Conservation (phyloP, 1,284 basidiomycete species). For the Rugosomyces carneus region DNA sequence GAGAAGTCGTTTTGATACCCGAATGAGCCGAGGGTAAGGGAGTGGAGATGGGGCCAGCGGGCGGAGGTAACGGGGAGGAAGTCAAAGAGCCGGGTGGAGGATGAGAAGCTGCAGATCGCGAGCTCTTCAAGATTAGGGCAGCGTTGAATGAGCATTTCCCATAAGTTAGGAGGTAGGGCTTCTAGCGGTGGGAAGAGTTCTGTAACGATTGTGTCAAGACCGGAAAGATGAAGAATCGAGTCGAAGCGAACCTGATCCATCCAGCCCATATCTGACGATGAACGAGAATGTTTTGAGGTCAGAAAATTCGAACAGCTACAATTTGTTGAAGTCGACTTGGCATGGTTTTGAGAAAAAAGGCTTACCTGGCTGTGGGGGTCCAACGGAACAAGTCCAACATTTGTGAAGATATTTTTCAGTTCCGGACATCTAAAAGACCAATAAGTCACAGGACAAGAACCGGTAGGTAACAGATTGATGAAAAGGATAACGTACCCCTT, state of each 20-base stretch:
- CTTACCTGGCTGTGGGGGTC: slow-evolving; percentile 26
- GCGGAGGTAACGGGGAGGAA: slow-evolving; percentile 29
- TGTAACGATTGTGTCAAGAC: slow-evolving; percentile 9
- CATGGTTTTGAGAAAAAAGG: slow-evolving; percentile 7
- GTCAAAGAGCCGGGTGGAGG: slow-evolving; percentile 33
- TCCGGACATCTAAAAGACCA: slow-evolving; percentile 29
- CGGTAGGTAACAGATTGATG: not conserved
- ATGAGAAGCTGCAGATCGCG: slow-evolving; percentile 39
- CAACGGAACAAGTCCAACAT: slow-evolving; percentile 31
- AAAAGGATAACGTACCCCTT: slow-evolving; percentile 25
- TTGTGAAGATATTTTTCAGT: slow-evolving; percentile 35
- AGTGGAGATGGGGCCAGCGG: slow-evolving; percentile 30
- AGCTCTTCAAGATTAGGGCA: slow-evolving; percentile 39
- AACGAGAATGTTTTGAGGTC: slow-evolving; percentile 37
- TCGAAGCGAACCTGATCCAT: slow-evolving; percentile 24
- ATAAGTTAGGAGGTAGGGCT: slow-evolving; percentile 31
- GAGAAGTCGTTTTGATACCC: slow-evolving; percentile 37
- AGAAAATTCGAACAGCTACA: slow-evolving; percentile 34
- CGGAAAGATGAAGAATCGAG: not conserved
- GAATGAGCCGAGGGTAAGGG: slow-evolving; percentile 39
- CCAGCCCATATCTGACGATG: slow-evolving; percentile 37
- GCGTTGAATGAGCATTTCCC: slow-evolving; percentile 38
- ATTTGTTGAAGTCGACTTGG: not conserved
- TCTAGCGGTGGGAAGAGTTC: slow-evolving; percentile 32
- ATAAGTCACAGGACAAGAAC: not conserved